Conservation (phyloP, 495 filamentous ascomycete genomes). For the Annulohypoxylon stygium region DNA sequence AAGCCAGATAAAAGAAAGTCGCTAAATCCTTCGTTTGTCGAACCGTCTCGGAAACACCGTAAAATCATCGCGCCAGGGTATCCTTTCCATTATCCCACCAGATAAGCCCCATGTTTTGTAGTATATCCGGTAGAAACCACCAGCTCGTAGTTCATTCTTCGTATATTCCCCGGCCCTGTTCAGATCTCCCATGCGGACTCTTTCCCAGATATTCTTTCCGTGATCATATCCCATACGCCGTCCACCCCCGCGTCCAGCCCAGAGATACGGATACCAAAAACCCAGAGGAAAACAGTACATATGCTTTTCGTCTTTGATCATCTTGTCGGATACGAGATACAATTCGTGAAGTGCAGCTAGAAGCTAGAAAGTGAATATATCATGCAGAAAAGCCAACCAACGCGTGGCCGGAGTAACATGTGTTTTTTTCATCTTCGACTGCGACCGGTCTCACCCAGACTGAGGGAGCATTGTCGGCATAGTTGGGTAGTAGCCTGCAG, state of each 20-base stretch:
- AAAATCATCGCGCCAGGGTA: constrained; percentile 53
- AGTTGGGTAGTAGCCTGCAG: constrained; percentile 61
- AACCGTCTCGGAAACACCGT: constrained; percentile 50
- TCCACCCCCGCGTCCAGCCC: constrained; percentile 30
- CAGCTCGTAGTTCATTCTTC: constrained; percentile 43
- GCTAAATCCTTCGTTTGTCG: constrained; percentile 41
- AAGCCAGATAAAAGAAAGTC: constrained; percentile 45
- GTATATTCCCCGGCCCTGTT: constrained; percentile 34
- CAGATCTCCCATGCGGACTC: constrained; percentile 35
- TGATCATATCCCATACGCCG: constrained; percentile 46
- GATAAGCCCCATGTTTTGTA: constrained; percentile 50
- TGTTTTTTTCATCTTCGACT: constrained; percentile 5
- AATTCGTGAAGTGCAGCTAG: constrained; percentile 20
- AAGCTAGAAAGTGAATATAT: constrained; percentile 26
- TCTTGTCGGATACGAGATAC: constrained; percentile 38
- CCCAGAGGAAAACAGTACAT: constrained; percentile 46
- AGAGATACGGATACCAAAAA: constrained; percentile 22
- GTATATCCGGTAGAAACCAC: constrained; percentile 47
- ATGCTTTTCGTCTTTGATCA: constrained; percentile 49
- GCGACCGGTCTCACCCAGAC: constrained; percentile 37
- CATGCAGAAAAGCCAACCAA: constrained; percentile 23
- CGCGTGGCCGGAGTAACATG: constrained; percentile 16
- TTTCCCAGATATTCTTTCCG: constrained; percentile 33
- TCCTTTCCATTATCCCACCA: constrained; percentile 52
- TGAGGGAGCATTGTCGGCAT: constrained; percentile 54